phyloP scores from a whole-genome alignment of 305 asterid species.

The Fraxinus baroniana region DNA sequence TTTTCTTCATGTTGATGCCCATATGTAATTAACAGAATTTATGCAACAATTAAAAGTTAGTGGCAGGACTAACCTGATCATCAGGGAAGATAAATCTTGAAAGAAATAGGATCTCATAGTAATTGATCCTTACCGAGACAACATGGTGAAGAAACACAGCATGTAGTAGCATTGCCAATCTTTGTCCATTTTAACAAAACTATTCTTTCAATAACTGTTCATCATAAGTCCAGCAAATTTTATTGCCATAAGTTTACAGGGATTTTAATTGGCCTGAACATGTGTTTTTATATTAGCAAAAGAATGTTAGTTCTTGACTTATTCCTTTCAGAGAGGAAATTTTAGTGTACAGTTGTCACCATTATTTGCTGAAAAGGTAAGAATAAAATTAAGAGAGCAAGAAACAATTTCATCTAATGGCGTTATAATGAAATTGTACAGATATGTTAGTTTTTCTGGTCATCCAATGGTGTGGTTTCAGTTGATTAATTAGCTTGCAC shows the following conservation, averaged over 20 bases:
- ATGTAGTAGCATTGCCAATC: not conserved
- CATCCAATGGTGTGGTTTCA: not conserved
- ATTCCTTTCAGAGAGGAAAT: not conserved
- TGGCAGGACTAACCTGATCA: not conserved
- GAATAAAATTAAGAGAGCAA: not conserved
- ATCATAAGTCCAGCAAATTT: not conserved
- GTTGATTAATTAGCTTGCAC: not conserved
- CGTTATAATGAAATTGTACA: not conserved
- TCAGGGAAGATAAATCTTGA: not conserved
- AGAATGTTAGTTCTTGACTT: not conserved
- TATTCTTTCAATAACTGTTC: not conserved
- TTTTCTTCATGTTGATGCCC: not conserved
- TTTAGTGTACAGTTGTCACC: not conserved
- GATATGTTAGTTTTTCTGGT: not conserved
- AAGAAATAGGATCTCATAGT: not conserved
- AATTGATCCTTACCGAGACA: not conserved
- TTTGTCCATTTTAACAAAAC: not conserved
- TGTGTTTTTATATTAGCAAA: not conserved
- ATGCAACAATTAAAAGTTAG: not conserved
- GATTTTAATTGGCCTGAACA: not conserved
- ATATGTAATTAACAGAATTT: not conserved
- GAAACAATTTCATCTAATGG: not conserved
- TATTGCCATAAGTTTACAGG: not conserved
- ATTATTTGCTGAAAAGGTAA: not conserved
- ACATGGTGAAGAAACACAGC: not conserved